Evolutionary conservation across 805 yeast species (phyloP).

Genomic region (Kregervanrija delftensis): DNA sequence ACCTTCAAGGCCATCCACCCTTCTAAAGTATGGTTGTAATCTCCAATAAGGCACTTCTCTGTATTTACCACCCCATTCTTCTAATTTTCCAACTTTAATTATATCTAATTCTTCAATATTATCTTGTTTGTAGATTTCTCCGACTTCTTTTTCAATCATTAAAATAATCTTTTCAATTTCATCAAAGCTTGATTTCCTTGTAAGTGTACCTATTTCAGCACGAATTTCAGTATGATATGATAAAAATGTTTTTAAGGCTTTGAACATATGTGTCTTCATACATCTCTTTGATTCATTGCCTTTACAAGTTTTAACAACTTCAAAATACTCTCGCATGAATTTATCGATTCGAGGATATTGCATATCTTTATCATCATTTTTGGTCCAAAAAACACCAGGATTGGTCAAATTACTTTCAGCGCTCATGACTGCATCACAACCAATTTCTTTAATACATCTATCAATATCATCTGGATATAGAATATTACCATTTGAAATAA

Average conservation of each 20-base stretch:
- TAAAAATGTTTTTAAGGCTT: conserved; percentile 74
- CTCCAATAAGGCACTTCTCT: conserved; percentile 89
- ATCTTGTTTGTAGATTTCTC: conserved; percentile 42
- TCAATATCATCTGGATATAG: conserved; percentile 78
- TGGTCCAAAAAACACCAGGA: conserved; percentile 80
- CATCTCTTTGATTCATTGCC: conserved; percentile 74
- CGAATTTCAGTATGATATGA: conserved; percentile 73
- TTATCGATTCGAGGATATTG: conserved; percentile 83
- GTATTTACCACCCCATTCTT: conserved; percentile 78
- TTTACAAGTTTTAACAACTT: conserved; percentile 56
- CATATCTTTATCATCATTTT: conserved; percentile 44
- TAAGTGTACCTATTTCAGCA: conserved; percentile 52
- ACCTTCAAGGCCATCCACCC: conserved; percentile 70
- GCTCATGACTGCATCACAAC: conserved; percentile 91
- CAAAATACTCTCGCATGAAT: conserved; percentile 80
- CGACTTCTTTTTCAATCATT: conserved; percentile 63
- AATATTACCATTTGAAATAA: conserved; percentile 93
- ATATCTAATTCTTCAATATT: conserved; percentile 52
- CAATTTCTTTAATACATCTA: conserved; percentile 56
- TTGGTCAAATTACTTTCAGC: conserved; percentile 94
- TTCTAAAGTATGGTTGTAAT: conserved; percentile 90
- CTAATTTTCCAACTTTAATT: conserved; percentile 42
- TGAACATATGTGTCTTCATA: conserved; percentile 90
- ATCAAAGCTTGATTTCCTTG: conserved; percentile 38
- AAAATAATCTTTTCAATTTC: conserved; percentile 43